Evolutionary conservation across 1,139 yeast genomes (phyloP).

Genomic region (Hanseniaspora sp.): DNA sequence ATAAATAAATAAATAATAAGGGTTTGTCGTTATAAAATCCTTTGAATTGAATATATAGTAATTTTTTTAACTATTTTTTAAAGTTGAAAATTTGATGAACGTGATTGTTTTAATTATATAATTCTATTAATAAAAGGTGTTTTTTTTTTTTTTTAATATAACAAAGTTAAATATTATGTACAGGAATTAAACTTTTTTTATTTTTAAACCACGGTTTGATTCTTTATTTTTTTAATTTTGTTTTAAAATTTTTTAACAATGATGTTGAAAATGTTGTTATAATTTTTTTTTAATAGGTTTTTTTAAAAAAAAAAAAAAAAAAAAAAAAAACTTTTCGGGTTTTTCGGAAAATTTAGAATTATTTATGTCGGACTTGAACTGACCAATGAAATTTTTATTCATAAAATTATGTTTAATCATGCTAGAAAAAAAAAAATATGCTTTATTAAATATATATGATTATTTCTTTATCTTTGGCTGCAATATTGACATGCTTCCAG

Average conservation of each 20-base stretch:
- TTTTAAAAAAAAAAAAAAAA: not conserved
- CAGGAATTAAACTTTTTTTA: not conserved
- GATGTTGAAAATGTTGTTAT: no score
- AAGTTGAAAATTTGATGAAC: no score
- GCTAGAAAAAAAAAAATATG: not conserved
- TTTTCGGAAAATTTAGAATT: not conserved
- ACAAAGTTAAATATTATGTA: not conserved
- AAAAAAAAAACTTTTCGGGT: not conserved
- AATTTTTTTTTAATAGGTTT: no score
- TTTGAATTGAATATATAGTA: not conserved
- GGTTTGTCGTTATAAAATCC: not conserved
- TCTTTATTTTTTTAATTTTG: not conserved
- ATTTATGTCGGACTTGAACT: not conserved
- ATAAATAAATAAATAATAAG: not conserved
- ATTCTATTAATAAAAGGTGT: not conserved
- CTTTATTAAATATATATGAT: not conserved
- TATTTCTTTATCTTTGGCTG: slow-evolving; percentile 8
- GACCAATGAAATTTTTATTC: not conserved
- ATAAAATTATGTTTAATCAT: not conserved
- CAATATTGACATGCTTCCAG: not conserved
- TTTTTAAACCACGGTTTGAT: not conserved
- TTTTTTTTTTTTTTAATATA: no score
- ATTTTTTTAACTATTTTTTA: no score
- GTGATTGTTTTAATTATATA: no score
- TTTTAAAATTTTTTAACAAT: no score